phyloP scores from a whole-genome alignment of 345 rosid genomes.

The Acer saccharum region DNA sequence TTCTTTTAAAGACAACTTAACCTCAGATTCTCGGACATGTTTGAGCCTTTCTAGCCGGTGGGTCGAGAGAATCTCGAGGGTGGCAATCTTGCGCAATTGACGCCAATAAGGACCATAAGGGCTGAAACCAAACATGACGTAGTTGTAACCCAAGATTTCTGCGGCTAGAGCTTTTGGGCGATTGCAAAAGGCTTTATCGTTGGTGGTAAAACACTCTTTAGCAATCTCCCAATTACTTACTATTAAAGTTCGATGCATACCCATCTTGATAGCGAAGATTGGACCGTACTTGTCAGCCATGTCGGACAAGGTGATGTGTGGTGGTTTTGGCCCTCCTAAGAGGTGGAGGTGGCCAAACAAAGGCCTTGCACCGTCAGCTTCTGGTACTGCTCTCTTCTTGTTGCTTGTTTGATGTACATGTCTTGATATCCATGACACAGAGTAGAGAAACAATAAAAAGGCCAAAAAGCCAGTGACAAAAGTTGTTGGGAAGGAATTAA shows the following conservation, averaged over 20 bases:
- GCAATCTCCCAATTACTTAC: constrained; percentile 29
- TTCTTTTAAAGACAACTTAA: constrained; percentile 16
- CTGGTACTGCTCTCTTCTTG: constrained; percentile 12
- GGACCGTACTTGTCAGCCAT: constrained; percentile 39
- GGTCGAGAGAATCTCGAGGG: constrained; percentile 35
- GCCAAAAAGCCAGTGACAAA: too few species aligned
- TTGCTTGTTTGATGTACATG: background rate
- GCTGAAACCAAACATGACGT: constrained; percentile 30
- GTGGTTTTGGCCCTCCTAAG: constrained; percentile 17
- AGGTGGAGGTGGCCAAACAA: constrained; percentile 41
- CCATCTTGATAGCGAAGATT: constrained; percentile 30
- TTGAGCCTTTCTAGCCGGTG: constrained; percentile 35
- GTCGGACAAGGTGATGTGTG: constrained; percentile 15
- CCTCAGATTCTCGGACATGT: constrained; percentile 29
- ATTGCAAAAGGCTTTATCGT: constrained; percentile 28
- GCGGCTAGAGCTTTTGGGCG: constrained; percentile 33
- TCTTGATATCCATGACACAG: background rate
- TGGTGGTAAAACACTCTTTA: constrained; percentile 36
- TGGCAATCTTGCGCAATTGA: constrained; percentile 33
- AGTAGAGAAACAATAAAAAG: background rate
- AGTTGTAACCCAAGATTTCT: constrained; percentile 27
- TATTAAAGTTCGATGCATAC: constrained; percentile 23
- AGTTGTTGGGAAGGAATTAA: too few species aligned
- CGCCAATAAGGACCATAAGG: constrained; percentile 44
- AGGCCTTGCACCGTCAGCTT: constrained; percentile 26